Evolutionary conservation across 83 land plant genomes (phyloP), one percentile per base, ranked within the genome.

Genomic region (Picea engelmannii): DNA sequence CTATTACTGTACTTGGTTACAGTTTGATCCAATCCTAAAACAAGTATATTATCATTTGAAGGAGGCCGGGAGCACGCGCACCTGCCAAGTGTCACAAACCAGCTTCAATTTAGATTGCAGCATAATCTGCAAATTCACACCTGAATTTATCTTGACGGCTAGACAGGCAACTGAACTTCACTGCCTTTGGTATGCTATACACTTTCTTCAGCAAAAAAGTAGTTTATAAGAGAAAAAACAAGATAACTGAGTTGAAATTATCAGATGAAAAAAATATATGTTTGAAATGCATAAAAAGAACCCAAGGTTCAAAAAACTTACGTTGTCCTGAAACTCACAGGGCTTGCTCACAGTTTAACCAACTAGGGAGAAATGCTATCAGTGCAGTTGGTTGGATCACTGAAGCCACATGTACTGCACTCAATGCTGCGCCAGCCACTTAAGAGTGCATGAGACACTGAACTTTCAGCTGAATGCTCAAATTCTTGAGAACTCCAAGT

Each of bases 361-460:
- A 40, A 38, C n/a, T 38, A 18, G 42, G 49, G 9, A 70, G 21
- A 70, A 40, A 38, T 17, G 18, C 75, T 70, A 44, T 40, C 49
- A 40, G 75, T n/a, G 47, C 49, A 70, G 75, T 55, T 55, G 60
- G 21, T 70, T 18, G n/a, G 18, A 70, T 44, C 49, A 38, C 27
- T 40, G 75, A 70, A 70, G 47, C 75, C 40, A 40, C 75, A 70
- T 70, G 75, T n/a, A 40, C n/a, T 31, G 73, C 40, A 31, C 73
- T 68, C 73, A 40, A 70, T 70, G 75, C 49, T 70, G 18, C 23
- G 27, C 42, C 49, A 70, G 74, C 10, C 75, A 70, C 13, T 70
- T 38, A 40, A 40, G 20, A 69, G 75, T 40, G 75, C 75, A 70
- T 38, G 38, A 70, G 75, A 40, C 42, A 10, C 75, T 38, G 49